Evolutionary conservation across 2,329 filamentous ascomycete species (phyloP).

Genomic region (Davidsoniella eucalypti): DNA sequence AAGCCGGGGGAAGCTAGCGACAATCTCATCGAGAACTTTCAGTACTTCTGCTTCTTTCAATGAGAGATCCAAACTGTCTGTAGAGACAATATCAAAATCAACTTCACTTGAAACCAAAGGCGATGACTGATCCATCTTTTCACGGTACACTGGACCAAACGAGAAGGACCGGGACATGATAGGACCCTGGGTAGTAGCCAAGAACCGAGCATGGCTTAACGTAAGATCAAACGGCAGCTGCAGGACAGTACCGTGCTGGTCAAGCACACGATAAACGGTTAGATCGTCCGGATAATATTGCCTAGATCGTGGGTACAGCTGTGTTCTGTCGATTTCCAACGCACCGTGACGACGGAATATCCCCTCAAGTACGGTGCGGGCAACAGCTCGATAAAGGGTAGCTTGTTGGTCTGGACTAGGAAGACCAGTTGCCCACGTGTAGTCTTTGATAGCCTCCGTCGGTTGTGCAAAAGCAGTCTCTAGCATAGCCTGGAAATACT

Average conservation of each 20-base stretch:
- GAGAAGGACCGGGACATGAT: slow-evolving; percentile 61
- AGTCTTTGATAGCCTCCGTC: slow-evolving; percentile 65
- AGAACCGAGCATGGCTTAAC: slow-evolving; percentile 67
- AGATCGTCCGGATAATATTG: slow-evolving; percentile 51
- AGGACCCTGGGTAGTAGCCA: slow-evolving; percentile 52
- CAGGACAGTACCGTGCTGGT: slow-evolving; percentile 69
- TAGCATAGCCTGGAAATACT: slow-evolving; percentile 80
- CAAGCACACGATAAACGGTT: slow-evolving; percentile 57
- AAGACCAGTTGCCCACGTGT: slow-evolving; percentile 56
- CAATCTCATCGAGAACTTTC: slow-evolving; percentile 85
- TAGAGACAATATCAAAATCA: slow-evolving; percentile 90
- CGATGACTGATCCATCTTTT: slow-evolving; percentile 61
- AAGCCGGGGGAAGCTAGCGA: slow-evolving; percentile 62
- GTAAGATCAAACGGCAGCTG: slow-evolving; percentile 93
- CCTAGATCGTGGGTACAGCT: slow-evolving; percentile 65
- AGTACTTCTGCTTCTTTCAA: slow-evolving; percentile 87
- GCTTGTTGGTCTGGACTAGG: slow-evolving; percentile 33
- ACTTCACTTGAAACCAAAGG: slow-evolving; percentile 75
- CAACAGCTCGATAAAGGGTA: slow-evolving; percentile 52
- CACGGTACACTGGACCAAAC: slow-evolving; percentile 77
- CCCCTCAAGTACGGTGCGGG: slow-evolving; percentile 55
- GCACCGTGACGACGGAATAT: slow-evolving; percentile 86
- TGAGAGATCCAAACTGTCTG: slow-evolving; percentile 62
- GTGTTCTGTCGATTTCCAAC: slow-evolving; percentile 58
- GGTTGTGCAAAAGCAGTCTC: slow-evolving; percentile 66